phyloP scores from a whole-genome alignment of 2,329 filamentous ascomycete genomes.

The Paramyrothecium roridum region DNA sequence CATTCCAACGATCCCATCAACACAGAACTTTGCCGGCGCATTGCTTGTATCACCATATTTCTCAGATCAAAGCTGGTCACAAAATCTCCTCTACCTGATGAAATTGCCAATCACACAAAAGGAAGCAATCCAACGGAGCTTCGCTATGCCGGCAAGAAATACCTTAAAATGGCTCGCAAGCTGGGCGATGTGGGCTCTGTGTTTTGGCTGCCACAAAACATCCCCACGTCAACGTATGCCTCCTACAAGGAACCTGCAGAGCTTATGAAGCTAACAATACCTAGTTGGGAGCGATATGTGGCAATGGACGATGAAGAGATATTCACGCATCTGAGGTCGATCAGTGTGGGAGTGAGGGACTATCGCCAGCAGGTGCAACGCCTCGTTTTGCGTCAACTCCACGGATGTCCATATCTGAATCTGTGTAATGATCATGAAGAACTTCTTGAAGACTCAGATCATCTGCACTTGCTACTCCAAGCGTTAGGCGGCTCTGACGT shows the following conservation, averaged over 20 bases:
- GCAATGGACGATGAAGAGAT: slow-evolving; percentile 27
- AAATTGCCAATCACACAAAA: slow-evolving; percentile 14
- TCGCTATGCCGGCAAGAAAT: slow-evolving; percentile 27
- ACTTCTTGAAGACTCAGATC: slow-evolving; percentile 16
- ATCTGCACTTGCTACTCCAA: slow-evolving; percentile 18
- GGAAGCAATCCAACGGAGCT: slow-evolving; percentile 20
- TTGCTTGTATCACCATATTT: slow-evolving; percentile 25
- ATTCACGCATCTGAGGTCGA: slow-evolving; percentile 19
- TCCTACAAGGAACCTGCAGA: too few relatives aligned
- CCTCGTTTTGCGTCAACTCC: slow-evolving; percentile 15
- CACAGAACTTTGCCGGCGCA: slow-evolving; percentile 21
- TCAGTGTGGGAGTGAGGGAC: slow-evolving; percentile 11
- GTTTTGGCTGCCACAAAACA: slow-evolving; percentile 26
- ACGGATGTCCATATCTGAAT: slow-evolving; percentile 18
- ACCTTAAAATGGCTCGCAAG: slow-evolving; percentile 27
- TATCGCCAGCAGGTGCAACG: slow-evolving; percentile 16
- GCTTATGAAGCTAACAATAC: neutral
- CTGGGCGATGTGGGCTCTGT: slow-evolving; percentile 24
- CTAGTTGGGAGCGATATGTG: slow-evolving; percentile 28
- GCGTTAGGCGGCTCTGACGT: slow-evolving; percentile 17
- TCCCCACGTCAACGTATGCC: slow-evolving; percentile 29
- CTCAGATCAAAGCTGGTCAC: slow-evolving; percentile 21
- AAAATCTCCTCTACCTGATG: slow-evolving; percentile 12
- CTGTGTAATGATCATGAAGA: slow-evolving; percentile 20
- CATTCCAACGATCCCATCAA: slow-evolving; percentile 7